These are phyloP conservation scores for Xylaria sp. DNA, from an alignment of 2,329 filamentous ascomycete genomes.

Conservation along the genomic window DNA sequence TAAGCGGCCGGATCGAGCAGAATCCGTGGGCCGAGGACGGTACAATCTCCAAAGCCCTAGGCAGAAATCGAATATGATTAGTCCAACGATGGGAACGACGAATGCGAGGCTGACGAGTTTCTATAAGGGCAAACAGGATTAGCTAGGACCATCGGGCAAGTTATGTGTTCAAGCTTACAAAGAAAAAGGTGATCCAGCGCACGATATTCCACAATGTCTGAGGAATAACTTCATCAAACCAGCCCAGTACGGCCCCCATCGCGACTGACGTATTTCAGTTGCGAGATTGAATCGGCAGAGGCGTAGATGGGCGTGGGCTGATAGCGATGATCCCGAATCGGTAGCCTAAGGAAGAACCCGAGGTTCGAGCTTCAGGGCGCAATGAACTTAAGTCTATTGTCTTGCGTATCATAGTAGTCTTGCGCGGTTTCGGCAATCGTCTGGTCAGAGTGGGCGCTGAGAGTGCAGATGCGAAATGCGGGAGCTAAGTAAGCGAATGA, in stretches of 20 bases:
- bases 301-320: background rate
- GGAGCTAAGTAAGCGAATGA: background rate
- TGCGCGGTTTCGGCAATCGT: background rate
- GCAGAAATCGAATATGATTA: constrained; percentile 62
- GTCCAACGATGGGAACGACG: constrained; percentile 58
- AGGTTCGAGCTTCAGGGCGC: background rate
- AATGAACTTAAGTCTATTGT: background rate
- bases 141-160: constrained; percentile 27
- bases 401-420: background rate
- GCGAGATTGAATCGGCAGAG: constrained; percentile 4
- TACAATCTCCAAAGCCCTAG: constrained; percentile 64
- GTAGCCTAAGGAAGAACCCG: background rate
- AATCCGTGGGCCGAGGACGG: constrained; percentile 41
- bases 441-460: background rate
- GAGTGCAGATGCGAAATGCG: constrained; percentile 8
- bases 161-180: constrained; percentile 42
- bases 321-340: constrained; percentile 4
- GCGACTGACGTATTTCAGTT: constrained; percentile 35
- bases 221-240: constrained; percentile 42
- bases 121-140: constrained; percentile 31
- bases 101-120: constrained; percentile 56
- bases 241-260: constrained; percentile 40
- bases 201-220: constrained; percentile 45
- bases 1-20: constrained; percentile 40
- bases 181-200: constrained; percentile 50